These are phyloP conservation scores for Rhizopus stolonifer DNA, from an alignment of 371 early-diverging fungal species.

Conservation along the genomic window DNA sequence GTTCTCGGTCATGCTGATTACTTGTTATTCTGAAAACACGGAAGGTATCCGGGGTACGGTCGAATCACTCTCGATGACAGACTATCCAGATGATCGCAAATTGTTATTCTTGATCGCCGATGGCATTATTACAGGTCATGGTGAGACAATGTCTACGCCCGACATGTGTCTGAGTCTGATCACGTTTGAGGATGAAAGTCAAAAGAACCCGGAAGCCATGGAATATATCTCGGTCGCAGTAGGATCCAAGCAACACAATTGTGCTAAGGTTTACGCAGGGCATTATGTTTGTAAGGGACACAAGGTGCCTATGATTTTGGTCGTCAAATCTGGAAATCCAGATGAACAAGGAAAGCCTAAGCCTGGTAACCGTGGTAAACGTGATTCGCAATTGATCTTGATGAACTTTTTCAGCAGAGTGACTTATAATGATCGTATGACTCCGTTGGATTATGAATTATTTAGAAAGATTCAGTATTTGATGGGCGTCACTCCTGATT, in stretches of 20 bases:
- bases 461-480: slow-evolving; percentile 77
- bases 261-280: slow-evolving; percentile 95
- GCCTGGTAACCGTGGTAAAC: slow-evolving; percentile 94
- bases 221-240: slow-evolving; percentile 89
- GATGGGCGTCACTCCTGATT: slow-evolving; percentile 80
- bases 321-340: slow-evolving; percentile 84
- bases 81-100: slow-evolving; percentile 92
- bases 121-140: slow-evolving; percentile 85
- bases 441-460: slow-evolving; percentile 87
- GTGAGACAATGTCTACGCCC: slow-evolving; percentile 79
- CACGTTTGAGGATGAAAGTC: slow-evolving; percentile 52
- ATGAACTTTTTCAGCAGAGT: slow-evolving; percentile 93
- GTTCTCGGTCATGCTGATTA: slow-evolving; percentile 69
- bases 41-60: slow-evolving; percentile 87
- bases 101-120: slow-evolving; percentile 92
- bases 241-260: slow-evolving; percentile 85
- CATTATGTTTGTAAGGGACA: slow-evolving; percentile 70
- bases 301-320: slow-evolving; percentile 72
- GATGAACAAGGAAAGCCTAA: slow-evolving; percentile 76
- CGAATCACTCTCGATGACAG: slow-evolving; percentile 88
- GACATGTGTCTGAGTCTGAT: slow-evolving; percentile 73
- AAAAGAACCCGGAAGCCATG: slow-evolving; percentile 66
- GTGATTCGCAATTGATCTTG: slow-evolving; percentile 93
- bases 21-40: slow-evolving; percentile 94
- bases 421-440: slow-evolving; percentile 84